Conservation (phyloP, 768 basidiomycete species). For the Astraeus odoratus region DNA sequence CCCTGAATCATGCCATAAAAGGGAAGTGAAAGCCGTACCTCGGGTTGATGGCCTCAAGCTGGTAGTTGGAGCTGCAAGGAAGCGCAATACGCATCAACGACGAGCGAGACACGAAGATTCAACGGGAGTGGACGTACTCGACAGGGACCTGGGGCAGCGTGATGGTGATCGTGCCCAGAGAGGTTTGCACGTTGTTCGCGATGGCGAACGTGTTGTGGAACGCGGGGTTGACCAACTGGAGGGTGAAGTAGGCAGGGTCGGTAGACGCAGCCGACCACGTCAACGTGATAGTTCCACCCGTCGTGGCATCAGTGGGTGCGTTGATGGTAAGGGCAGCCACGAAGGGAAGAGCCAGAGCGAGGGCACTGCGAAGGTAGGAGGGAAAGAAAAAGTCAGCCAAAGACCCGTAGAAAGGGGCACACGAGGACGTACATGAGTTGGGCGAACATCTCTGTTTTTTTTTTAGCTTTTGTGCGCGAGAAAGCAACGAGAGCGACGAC, state of each 20-base stretch:
- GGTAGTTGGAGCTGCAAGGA: conserved; percentile 38
- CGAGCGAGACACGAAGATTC: too few relatives aligned
- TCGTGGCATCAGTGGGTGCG: conserved; percentile 28
- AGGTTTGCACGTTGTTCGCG: conserved; percentile 44
- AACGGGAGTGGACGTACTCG: too few relatives aligned
- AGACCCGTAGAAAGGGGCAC: not conserved
- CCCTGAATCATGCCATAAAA: not conserved
- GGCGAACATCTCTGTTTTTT: too few relatives aligned
- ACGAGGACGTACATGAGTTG: conserved; percentile 37
- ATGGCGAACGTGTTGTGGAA: conserved; percentile 54
- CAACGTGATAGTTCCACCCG: conserved; percentile 32
- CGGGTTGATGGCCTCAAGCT: conserved; percentile 38
- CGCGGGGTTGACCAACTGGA: conserved; percentile 39
- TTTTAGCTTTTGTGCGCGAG: conserved; percentile 19
- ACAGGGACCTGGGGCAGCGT: conserved; percentile 39
- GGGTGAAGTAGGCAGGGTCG: conserved; percentile 38
- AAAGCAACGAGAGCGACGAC: not conserved
- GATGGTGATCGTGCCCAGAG: conserved; percentile 29
- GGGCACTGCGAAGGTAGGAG: conserved; percentile 33
- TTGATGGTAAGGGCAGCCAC: conserved; percentile 40
- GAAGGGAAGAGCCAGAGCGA: conserved; percentile 40
- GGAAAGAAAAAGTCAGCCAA: conserved; percentile 21
- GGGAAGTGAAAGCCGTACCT: conserved; percentile 20
- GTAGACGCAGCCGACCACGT: conserved; percentile 36
- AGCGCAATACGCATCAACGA: not conserved